phyloP scores from a whole-genome alignment of 208 protist species.

The Acanthamoeba castellanii region DNA sequence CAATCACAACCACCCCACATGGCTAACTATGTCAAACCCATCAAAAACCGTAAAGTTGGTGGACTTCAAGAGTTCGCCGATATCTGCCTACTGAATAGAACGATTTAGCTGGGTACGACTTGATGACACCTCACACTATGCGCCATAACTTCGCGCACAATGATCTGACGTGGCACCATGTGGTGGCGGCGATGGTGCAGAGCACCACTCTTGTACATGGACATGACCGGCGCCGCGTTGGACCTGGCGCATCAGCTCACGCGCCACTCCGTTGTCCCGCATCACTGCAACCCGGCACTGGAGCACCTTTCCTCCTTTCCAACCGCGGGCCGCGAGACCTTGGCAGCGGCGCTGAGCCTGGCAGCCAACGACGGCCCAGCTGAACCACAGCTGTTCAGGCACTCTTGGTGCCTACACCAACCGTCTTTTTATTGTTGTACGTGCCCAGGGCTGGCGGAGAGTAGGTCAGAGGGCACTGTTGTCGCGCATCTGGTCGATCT shows the following conservation, averaged over 20 bases:
- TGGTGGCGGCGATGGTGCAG: not conserved
- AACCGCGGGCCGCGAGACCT: too few relatives aligned
- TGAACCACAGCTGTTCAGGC: too few relatives aligned
- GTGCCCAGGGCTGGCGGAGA: too few relatives aligned
- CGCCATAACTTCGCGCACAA: too few relatives aligned
- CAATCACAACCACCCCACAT: not conserved
- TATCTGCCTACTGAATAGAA: not conserved
- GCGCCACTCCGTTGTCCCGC: not conserved
- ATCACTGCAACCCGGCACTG: not conserved
- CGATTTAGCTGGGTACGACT: not conserved
- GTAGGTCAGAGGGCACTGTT: too few relatives aligned
- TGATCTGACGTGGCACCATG: not conserved
- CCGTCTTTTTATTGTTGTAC: too few relatives aligned
- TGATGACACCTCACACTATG: not conserved
- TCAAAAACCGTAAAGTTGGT: not conserved
- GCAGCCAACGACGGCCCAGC: too few relatives aligned
- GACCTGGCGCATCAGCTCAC: slow-evolving; percentile 27
- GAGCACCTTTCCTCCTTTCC: slow-evolving; percentile 26
- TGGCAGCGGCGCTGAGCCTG: too few relatives aligned
- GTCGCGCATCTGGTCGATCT: too few relatives aligned
- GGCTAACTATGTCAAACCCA: not conserved
- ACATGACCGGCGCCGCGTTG: not conserved
- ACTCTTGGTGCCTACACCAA: too few relatives aligned
- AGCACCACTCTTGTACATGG: not conserved
- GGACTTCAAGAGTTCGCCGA: too few relatives aligned